Conservation (phyloP, 129 eudicot species). For the Helianthus tuberosus region DNA sequence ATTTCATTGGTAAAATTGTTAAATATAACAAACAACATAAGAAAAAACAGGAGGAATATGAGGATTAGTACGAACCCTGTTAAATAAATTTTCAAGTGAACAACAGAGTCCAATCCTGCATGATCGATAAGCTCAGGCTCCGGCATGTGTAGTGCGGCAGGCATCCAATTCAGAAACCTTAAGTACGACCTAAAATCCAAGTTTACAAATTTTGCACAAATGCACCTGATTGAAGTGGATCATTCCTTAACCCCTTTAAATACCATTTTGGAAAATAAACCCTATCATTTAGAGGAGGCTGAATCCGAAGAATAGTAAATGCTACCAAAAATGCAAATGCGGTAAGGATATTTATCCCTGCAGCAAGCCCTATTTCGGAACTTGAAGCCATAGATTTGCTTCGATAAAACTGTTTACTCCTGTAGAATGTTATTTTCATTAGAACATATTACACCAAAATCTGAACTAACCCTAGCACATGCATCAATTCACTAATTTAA, state of each 20-base stretch:
- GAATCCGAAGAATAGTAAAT: conserved; percentile 80
- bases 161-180: conserved; percentile 85
- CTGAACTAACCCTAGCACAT: not conserved
- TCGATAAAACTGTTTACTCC: conserved; percentile 18
- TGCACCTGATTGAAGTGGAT: conserved; percentile 68
- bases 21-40: not conserved
- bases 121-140: conserved; percentile 91
- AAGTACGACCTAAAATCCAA: conserved; percentile 75
- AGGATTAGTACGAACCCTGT: conserved; percentile 57
- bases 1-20: not conserved
- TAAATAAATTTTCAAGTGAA: conserved; percentile 80
- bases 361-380: conserved; percentile 76
- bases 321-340: conserved; percentile 78
- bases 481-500: too few species aligned
- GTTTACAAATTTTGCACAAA: conserved; percentile 69
- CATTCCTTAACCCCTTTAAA: conserved; percentile 67
- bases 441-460: conserved; percentile 3
- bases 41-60: conserved; percentile 4
- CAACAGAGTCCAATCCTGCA: conserved; percentile 93
- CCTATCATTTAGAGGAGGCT: conserved; percentile 83
- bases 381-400: conserved; percentile 61
- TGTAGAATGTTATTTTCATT: conserved; percentile 14
- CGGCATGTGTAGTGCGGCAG: conserved; percentile 85
- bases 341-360: conserved; percentile 63
- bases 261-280: conserved; percentile 97